Conservation (phyloP, 225 moss, liverwort and hornwort species). For the Pleurozium schreberi region DNA sequence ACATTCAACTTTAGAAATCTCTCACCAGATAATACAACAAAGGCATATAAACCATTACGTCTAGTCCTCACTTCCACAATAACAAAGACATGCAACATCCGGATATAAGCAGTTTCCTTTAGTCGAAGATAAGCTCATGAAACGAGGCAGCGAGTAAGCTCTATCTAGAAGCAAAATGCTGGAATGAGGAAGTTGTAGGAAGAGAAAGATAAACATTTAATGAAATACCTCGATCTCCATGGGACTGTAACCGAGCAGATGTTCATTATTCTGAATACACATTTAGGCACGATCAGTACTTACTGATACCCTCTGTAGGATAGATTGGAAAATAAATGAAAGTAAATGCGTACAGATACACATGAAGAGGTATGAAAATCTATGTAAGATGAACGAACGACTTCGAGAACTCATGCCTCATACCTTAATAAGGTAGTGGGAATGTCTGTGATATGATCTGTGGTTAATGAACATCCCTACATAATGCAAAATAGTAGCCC, state of each 20-base stretch:
- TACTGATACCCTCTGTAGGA: neutral
- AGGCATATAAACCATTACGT: neutral
- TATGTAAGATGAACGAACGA: neutral
- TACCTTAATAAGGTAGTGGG: conserved; percentile 53
- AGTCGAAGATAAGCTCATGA: neutral
- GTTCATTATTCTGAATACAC: conserved; percentile 42
- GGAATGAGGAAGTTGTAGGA: neutral
- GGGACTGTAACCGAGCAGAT: conserved; percentile 52
- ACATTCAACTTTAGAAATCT: neutral
- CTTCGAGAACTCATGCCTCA: neutral
- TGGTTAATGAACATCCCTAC: conserved; percentile 58
- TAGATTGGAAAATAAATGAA: neutral
- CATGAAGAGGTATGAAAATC: neutral
- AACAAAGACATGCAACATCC: neutral
- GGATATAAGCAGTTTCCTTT: neutral
- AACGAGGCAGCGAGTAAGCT: neutral
- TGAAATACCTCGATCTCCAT: conserved; percentile 52
- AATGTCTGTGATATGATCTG: conserved; percentile 48
- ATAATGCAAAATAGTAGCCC: conserved; percentile 46
- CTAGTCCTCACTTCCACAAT: neutral
- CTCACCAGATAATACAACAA: neutral
- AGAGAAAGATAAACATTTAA: neutral
- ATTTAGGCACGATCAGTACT: neutral
- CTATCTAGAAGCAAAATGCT: neutral
- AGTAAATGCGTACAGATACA: neutral